Conservation (phyloP, 2,329 filamentous ascomycete genomes). For the Periglandula ipomoeae region DNA sequence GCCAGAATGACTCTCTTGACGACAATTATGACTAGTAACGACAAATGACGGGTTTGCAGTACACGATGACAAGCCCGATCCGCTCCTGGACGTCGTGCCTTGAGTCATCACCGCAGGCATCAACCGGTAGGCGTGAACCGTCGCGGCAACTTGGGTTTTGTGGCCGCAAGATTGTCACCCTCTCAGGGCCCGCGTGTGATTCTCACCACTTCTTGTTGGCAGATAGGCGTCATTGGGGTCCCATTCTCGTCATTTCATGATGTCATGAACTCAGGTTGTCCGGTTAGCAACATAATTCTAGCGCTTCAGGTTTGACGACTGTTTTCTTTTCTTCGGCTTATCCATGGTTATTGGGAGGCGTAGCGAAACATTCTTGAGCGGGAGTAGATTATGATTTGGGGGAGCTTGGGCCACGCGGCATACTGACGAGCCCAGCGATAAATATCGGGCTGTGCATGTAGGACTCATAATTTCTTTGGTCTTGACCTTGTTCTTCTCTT, state of each 20-base stretch:
- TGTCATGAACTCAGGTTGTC: slow-evolving; percentile 17
- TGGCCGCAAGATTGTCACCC: too few relatives aligned
- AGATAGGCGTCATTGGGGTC: slow-evolving; percentile 21
- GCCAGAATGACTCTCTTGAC: slow-evolving; percentile 2
- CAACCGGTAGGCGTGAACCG: too few relatives aligned
- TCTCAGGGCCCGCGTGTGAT: too few relatives aligned
- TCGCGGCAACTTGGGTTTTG: too few relatives aligned
- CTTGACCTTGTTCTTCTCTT: neutral
- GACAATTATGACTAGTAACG: slow-evolving; percentile 10
- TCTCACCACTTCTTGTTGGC: too few relatives aligned
- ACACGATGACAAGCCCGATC: neutral
- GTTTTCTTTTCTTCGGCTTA: neutral
- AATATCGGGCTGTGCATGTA: neutral
- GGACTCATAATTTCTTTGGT: neutral
- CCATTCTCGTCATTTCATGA: slow-evolving; percentile 19
- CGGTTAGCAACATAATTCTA: slow-evolving; percentile 1
- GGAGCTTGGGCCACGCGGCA: slow-evolving; percentile 6
- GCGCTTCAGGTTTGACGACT: neutral
- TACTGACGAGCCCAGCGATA: slow-evolving; percentile 4
- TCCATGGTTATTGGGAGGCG: slow-evolving; percentile 6
- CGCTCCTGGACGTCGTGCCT: too few relatives aligned
- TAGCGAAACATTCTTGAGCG: slow-evolving; percentile 7
- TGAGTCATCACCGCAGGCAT: too few relatives aligned
- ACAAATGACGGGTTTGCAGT: slow-evolving; percentile 3
- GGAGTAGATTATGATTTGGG: slow-evolving; percentile 3